phyloP scores from a whole-genome alignment of 352 stramenopile species.

The Pythium vanterpoolii region DNA sequence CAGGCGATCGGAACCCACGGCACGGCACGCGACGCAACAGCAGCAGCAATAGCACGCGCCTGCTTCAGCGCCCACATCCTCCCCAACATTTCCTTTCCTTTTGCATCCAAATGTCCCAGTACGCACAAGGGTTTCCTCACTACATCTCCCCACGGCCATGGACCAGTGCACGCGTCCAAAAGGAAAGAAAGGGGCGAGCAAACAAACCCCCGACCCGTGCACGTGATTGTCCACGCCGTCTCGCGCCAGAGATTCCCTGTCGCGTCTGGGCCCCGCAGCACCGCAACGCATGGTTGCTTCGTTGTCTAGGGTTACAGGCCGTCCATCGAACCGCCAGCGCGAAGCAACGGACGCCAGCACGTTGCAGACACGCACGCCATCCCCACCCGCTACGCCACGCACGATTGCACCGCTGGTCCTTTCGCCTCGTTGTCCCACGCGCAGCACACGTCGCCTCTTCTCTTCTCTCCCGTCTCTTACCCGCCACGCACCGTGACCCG shows the following conservation, averaged over 20 bases:
- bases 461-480: neutral
- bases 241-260: slow-evolving; percentile 24
- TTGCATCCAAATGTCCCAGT: slow-evolving; percentile 12
- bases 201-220: slow-evolving; percentile 38
- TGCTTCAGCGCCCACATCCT: slow-evolving; percentile 31
- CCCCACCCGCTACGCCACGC: neutral
- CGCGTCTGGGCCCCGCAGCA: slow-evolving; percentile 11
- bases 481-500: neutral
- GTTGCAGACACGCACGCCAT: neutral
- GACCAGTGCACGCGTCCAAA: slow-evolving; percentile 19
- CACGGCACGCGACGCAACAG: neutral
- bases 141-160: slow-evolving; percentile 3
- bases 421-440: slow-evolving; percentile 11
- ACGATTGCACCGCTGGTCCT: neutral
- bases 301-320: slow-evolving; percentile 70
- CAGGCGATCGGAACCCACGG: neutral
- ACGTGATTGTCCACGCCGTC: neutral
- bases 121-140: slow-evolving; percentile 13
- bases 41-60: neutral
- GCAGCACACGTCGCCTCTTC: neutral
- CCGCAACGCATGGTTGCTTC: neutral
- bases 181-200: slow-evolving; percentile 77
- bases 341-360: slow-evolving; percentile 12
- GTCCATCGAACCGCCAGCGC: slow-evolving; percentile 43
- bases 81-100: slow-evolving; percentile 77